phyloP scores from a whole-genome alignment of 257 asterid species.

The Cordia subcordata region DNA sequence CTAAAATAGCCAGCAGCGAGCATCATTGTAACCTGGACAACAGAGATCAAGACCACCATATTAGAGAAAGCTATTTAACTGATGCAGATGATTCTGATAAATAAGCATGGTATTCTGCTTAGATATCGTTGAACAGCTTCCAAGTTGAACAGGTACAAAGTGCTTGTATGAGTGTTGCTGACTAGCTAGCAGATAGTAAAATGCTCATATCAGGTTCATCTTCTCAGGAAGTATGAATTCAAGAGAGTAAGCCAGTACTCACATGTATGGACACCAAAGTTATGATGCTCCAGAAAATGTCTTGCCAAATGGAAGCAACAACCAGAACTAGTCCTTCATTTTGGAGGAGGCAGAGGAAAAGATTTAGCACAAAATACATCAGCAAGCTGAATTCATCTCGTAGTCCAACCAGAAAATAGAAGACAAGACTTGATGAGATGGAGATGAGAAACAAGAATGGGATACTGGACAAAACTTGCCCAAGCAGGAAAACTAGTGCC shows the following conservation, averaged over 20 bases:
- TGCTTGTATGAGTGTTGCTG: too few species aligned
- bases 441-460: slow-evolving; percentile 95
- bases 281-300: slow-evolving; percentile 69
- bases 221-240: neutral
- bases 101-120: too few species aligned
- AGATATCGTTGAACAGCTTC: too few species aligned
- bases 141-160: too few species aligned
- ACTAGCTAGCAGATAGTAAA: too few species aligned
- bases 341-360: slow-evolving; percentile 79
- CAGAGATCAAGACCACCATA: neutral
- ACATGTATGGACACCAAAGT: slow-evolving; percentile 66
- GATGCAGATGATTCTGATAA: too few species aligned
- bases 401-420: slow-evolving; percentile 87
- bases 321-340: slow-evolving; percentile 84
- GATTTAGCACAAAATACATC: slow-evolving; percentile 75
- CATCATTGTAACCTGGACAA: slow-evolving; percentile 76
- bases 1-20: slow-evolving; percentile 90
- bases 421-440: slow-evolving; percentile 77
- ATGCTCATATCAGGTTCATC: too few species aligned
- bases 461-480: slow-evolving; percentile 81
- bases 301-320: slow-evolving; percentile 58
- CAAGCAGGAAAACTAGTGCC: slow-evolving; percentile 70
- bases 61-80: too few species aligned
- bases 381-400: slow-evolving; percentile 77
- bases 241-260: slow-evolving; percentile 23